Base-by-base conservation (phyloP, 306 rosid species). In the Inga oerstediana region DNA sequence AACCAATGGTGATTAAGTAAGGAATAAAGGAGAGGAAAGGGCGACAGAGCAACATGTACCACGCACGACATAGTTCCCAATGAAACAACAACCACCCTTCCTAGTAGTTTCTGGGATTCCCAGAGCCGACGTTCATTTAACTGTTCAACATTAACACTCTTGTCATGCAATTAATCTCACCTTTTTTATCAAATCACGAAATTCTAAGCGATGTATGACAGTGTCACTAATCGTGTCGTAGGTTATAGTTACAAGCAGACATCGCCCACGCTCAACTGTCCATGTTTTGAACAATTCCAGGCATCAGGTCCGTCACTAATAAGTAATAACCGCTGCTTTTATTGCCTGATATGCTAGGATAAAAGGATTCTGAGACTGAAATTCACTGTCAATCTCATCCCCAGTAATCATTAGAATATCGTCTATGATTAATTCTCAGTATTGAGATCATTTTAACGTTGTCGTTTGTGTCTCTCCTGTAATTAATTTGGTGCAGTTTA, bases 41-140 rank as follows among this genome's bases (percentile, higher is more conserved):
- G 67, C 24, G 85, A 76, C 79, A 82, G 73, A n/a, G 68, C 79
- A 82, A 75, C 81, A 76, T 65, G 79, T 67, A 45, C 79, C 58
- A 35, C 20, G 84, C 72, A 84, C 77, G 79, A 80, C 39, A 64
- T 74, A 79, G 48, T 84, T 79, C n/a, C 83, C 11, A 77, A 80
- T 81, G 46, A 83, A 85, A 84, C 83, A 84, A 75, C 85, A 81
- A 61, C 84, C 89, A 66, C 80, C 79, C 75, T 83, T 86, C 66
- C 16, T 74, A 83, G 74, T 39, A 77, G 16, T 12, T 62, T 45
- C 37, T 9, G 27, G 59, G 88, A 88, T 87, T 87, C 93, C 86
- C 22, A 87, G 72, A 83, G 78, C 89, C 82, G 77, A 77, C 84
- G 41, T 59, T 74, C 66, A 45, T 41, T 80, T 22, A 13, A 35